Evolutionary conservation across 352 stramenopile genomes (phyloP).

Genomic region (Phytophthora pisi): DNA sequence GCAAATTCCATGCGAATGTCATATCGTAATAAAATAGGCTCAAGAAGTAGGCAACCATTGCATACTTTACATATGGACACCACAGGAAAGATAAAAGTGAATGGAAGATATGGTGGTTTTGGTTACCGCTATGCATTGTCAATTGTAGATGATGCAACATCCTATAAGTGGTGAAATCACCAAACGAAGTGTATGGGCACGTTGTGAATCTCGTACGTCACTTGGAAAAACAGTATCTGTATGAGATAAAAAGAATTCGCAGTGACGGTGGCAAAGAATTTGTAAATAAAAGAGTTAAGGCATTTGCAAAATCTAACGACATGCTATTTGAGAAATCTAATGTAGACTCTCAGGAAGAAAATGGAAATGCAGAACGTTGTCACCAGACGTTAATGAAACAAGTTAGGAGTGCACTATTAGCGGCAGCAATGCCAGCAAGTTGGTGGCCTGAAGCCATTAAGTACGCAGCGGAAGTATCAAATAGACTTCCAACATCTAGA

Average conservation of each 20-base stretch:
- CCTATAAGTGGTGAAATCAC: neutral
- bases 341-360: neutral
- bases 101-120: neutral
- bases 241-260: neutral
- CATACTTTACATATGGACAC: neutral
- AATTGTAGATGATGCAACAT: neutral
- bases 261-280: neutral
- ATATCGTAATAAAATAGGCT: neutral
- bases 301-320: neutral
- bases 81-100: neutral
- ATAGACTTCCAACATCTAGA: neutral
- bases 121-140: neutral
- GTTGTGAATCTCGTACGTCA: neutral
- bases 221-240: neutral
- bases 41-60: neutral
- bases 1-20: neutral
- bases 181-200: neutral
- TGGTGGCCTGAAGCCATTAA: neutral
- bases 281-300: neutral
- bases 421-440: neutral
- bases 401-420: neutral
- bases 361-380: neutral
- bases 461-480: neutral
- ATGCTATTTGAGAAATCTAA: neutral
- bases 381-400: neutral